Base-by-base conservation (phyloP, 164 flowering plant genomes). In the Tetrastigma voinierianum region DNA sequence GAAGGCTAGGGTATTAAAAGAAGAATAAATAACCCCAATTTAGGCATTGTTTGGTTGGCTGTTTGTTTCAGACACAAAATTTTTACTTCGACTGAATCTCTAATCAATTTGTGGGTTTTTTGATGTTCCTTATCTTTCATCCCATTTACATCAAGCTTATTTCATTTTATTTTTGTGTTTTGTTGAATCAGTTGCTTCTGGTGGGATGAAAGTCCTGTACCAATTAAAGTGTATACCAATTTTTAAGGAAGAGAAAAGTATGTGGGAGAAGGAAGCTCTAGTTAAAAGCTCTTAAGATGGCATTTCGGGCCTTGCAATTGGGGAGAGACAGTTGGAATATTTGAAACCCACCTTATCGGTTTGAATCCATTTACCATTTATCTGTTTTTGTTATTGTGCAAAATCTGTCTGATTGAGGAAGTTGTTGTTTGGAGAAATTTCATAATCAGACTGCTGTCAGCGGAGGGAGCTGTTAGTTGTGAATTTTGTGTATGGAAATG, bases 271-370 rank as follows among this genome's bases (percentile, higher is more conserved):
- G 70, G 95, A 90, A 64, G 74, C 77, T 51, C 56, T 94, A 62
- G 84, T 85, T 72, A 85, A n/a, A n/a, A 90, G 81, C 82, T 94
- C 45, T 73, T 94, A 74, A 78, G 88, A 72, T 86, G 90, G 84
- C 88, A 91, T 81, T 94, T 94, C 48, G 96, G 96, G 24, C 78
- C 88, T 74, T 90, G 17, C 84, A 88, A 14, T 94, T 87, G 93
- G n/a, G 97, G 93, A 71, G n/a, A 90, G 77, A 73, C 98, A 94
- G 68, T 72, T 88, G 62, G 91, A 91, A 32, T 96, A 97, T 46
- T 90, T 94, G 67, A 82, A 91, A 79, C 88, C 96, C 44, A 90
- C 90, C 66, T 57, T 94, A 49, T 90, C 96, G 77, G 98, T 97
- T 90, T 46, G 18, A 5, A 11, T 10, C 1, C 14, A 10, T 8